These are phyloP conservation scores for Luzula sylvatica DNA, from an alignment of 176 grass and related monocot species.

Conservation along the genomic window DNA sequence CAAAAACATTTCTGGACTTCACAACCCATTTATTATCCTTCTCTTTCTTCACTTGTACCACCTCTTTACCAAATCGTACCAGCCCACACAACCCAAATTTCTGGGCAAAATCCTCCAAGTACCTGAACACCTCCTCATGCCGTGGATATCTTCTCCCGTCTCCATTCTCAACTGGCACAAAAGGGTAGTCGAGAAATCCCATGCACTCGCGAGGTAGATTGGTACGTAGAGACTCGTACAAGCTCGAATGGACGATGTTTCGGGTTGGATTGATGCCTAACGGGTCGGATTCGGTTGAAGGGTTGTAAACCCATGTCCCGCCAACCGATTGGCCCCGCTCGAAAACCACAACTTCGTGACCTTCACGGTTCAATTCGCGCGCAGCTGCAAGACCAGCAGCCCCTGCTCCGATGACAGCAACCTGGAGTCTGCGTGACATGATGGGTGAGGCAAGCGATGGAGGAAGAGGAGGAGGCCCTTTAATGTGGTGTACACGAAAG, in stretches of 20 bases:
- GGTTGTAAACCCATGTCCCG: conserved; percentile 61
- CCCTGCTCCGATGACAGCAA: conserved; percentile 68
- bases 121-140: conserved; percentile 69
- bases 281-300: conserved; percentile 34
- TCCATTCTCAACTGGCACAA: conserved; percentile 15
- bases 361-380: conserved; percentile 61
- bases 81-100: conserved; percentile 42
- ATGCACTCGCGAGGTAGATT: conserved; percentile 76
- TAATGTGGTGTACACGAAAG: too few species aligned
- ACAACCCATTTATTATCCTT: conserved; percentile 40
- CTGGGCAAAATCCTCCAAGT: conserved; percentile 57
- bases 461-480: too few species aligned
- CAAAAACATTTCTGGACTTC: conserved; percentile 16
- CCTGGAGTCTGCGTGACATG: too few species aligned
- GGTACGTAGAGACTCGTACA: conserved; percentile 79
- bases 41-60: conserved; percentile 26
- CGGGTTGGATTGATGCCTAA: conserved; percentile 32
- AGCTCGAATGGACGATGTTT: conserved; percentile 48
- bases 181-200: conserved; percentile 88
- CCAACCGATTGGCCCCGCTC: conserved; percentile 50
- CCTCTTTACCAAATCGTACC: conserved; percentile 55
- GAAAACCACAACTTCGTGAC: conserved; percentile 65
- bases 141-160: conserved; percentile 55
- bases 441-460: too few species aligned
- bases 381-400: conserved; percentile 42